Evolutionary conservation across 106 monocot species (phyloP).

Genomic region (Cymbidium sinense): DNA sequence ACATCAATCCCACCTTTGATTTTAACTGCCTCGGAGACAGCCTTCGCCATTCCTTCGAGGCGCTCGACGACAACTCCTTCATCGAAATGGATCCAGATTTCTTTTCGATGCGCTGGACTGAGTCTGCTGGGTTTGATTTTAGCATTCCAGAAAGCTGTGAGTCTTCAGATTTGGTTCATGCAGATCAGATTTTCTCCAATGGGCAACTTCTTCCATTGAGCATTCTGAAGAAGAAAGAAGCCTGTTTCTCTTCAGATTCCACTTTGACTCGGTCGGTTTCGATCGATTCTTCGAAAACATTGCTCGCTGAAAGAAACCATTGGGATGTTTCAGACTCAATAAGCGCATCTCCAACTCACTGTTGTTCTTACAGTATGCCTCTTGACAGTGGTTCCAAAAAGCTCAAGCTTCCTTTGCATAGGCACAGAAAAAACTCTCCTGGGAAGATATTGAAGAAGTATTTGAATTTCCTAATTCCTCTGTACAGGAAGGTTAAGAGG

Average conservation of each 20-base stretch:
- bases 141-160: background rate
- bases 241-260: background rate
- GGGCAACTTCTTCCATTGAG: background rate
- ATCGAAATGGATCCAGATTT: slow-evolving; percentile 46
- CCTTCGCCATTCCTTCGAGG: background rate
- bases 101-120: slow-evolving; percentile 21
- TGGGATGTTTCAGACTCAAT: too few species aligned
- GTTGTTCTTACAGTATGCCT: background rate
- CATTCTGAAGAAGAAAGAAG: background rate
- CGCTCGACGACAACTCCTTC: slow-evolving; percentile 16
- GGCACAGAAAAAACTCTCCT: background rate
- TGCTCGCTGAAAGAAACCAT: background rate
- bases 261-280: background rate
- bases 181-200: slow-evolving; percentile 8
- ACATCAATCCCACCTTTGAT: slow-evolving; percentile 21
- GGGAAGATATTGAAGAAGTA: slow-evolving; percentile 27
- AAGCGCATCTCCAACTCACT: background rate
- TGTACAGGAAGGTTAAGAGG: slow-evolving; percentile 27
- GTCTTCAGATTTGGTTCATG: background rate
- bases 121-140: background rate
- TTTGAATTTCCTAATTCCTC: slow-evolving; percentile 21
- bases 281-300: background rate
- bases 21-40: slow-evolving; percentile 10
- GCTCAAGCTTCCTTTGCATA: background rate
- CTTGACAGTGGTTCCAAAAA: background rate